Conservation (phyloP, 2,329 filamentous ascomycete genomes). For the Dactylella cylindrospora region DNA sequence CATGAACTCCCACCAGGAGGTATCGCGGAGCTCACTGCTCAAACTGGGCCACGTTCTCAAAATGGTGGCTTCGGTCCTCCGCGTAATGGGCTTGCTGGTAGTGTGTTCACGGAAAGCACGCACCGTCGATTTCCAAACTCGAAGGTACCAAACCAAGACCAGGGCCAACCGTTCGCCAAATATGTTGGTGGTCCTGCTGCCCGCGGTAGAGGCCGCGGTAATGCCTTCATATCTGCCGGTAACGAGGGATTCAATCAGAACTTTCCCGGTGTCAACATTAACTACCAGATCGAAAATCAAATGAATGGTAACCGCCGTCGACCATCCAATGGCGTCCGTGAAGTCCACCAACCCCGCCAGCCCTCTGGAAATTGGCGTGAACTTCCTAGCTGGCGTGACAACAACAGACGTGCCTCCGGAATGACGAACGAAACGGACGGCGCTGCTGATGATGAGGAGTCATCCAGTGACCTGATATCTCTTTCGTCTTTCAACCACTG, state of each 20-base stretch:
- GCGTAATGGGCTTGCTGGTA: constrained; percentile 1
- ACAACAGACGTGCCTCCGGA: not conserved
- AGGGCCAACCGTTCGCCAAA: not conserved
- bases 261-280: too few species aligned
- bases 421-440: constrained; percentile 18
- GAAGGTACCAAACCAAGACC: not conserved
- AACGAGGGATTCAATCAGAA: not conserved
- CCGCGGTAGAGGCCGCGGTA: not conserved
- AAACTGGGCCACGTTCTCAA: not conserved
- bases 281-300: too few species aligned
- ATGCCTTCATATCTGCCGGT: not conserved
- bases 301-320: too few species aligned
- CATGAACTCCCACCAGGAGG: constrained; percentile 40
- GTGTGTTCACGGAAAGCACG: not conserved
- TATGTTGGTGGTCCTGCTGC: not conserved
- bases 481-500: constrained; percentile 20
- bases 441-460: constrained; percentile 31
- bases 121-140: too few species aligned
- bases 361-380: constrained; percentile 16
- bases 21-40: constrained; percentile 8
- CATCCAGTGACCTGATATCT: constrained; percentile 36
- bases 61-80: not conserved
- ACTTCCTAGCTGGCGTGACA: constrained; percentile 5
- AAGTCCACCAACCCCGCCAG: constrained; percentile 1
- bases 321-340: constrained; percentile 2